Evolutionary conservation across 2,329 filamentous ascomycete genomes (phyloP).

Genomic region (Metarhizium rileyi): DNA sequence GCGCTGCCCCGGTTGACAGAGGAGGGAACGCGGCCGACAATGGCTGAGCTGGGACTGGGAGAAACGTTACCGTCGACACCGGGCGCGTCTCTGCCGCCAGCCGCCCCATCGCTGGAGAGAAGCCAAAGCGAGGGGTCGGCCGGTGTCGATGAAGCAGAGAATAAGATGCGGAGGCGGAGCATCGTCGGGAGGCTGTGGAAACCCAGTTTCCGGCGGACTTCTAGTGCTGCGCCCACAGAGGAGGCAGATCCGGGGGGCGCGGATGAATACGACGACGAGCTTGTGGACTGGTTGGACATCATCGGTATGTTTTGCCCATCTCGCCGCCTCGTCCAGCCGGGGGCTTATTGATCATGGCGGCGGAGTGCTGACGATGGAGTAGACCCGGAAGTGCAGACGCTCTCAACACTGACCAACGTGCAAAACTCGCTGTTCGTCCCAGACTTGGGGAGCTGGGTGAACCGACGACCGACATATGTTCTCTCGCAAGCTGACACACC

Average conservation of each 20-base stretch:
- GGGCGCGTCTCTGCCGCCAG: slow-evolving; percentile 17
- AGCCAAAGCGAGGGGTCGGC: slow-evolving; percentile 1
- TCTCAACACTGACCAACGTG: slow-evolving; percentile 79
- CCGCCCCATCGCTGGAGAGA: background rate
- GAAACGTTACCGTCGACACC: slow-evolving; percentile 15
- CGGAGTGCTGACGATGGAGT: background rate
- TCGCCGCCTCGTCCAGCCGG: background rate
- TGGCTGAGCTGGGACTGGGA: slow-evolving; percentile 21
- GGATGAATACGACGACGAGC: slow-evolving; percentile 27
- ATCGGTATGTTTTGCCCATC: slow-evolving; percentile 21
- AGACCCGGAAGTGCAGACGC: slow-evolving; percentile 77
- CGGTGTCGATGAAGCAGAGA: background rate
- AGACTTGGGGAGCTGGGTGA: slow-evolving; percentile 65
- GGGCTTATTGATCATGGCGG: no score
- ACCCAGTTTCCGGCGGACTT: slow-evolving; percentile 2
- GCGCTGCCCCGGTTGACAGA: slow-evolving; percentile 30
- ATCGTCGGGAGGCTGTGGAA: slow-evolving; percentile 5
- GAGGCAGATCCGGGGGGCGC: slow-evolving; percentile 11
- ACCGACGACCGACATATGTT: slow-evolving; percentile 69
- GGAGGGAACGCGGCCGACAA: slow-evolving; percentile 25
- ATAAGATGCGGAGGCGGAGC: background rate
- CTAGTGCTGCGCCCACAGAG: background rate
- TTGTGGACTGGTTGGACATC: slow-evolving; percentile 31
- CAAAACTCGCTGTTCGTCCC: slow-evolving; percentile 85
- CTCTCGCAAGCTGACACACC: slow-evolving; percentile 37